Base-by-base conservation (phyloP, 2,329 filamentous ascomycete species). In the Sporothrix brasiliensis region DNA sequence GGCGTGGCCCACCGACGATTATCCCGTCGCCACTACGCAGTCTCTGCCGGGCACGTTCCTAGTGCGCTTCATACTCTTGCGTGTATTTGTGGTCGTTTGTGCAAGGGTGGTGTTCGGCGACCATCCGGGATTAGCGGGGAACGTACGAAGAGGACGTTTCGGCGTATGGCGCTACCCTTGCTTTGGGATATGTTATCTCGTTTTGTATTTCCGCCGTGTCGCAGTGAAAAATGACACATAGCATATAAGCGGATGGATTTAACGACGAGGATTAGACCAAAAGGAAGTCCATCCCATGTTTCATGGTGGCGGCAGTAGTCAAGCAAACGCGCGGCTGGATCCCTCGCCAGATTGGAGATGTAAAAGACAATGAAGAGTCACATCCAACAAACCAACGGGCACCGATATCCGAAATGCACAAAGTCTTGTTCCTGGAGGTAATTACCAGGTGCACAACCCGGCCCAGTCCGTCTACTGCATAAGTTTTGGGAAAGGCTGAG, bases 21-120 rank as follows among this genome's bases (percentile, higher is more conserved):
- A 27, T 24, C 56, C 58, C 60, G 60, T 44, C 24, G 63, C 47
- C 47, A 41, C 47, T 34, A 6, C 44, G 41, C 47, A 34, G 34
- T 27, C 34, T 67, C 34, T 67, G 67, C 41, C 41, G 41, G 67
- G 67, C 53, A 49, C 13, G 34, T 52, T 30, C 24, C 19, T 54
- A 67, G 65, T 56, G 63, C 16, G 21, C 19, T 44, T 16, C 7
- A 14, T n/a, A 44, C 41, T 16, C 41, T 11, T 44, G 41, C 14
- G 34, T 27, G 19, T 27, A 27, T 30, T 39, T 34, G 21, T 21
- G 13, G 13, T 65, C 21, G 41, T 21, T 34, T 50, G 61, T 65
- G 44, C 61, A 50, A 65, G 61, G 61, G 27, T 65, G 6, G 44
- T 67, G 65, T 67, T 67, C 65, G 65, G 65, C 65, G 65, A 67